Evolutionary conservation across 1,284 basidiomycete species (phyloP), one percentile per base, ranked within the genome.

Genomic region (Ustilago xerochloae): DNA sequence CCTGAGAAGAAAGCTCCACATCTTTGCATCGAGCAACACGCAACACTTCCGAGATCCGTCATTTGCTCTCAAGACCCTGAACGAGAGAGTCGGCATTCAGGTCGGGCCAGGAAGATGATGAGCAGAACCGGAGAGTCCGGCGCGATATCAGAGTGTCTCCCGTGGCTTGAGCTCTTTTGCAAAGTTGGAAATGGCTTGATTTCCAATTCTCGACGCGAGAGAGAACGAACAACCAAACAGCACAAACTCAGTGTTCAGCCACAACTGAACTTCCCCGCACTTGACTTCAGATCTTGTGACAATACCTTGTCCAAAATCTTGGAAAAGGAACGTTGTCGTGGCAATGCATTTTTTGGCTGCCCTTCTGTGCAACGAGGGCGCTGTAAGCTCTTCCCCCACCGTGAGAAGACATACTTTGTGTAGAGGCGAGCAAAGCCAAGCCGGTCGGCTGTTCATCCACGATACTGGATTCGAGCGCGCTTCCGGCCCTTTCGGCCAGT

Each of bases 211-310:
- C 47, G 22, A 24, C 6, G 20, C 20, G 16, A 6, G 38, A 36
- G 15, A 36, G 35, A 12, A 16, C 35, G 35, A 39, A 15, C n/a
- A 30, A 18, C 26, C 33, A 28, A n/a, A 35, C 47, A 49, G 47
- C 47, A 30, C 18, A 9, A 33, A 5, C 22, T 43, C 22, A 20
- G 41, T 43, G 22, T 43, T 28, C 41, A 43, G 47, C 47, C 41
- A 43, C 41, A 43, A 12, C 12, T 30, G 47, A 47, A 28, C 47
- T 49, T 49, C 30, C 47, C 47, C 47, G 47, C 47, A 35, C 30
- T 46, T 16, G 18, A 13, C 13, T 13, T 41, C 38, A 9, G 38
- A 33, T 10, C 32, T 33, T 46, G 43, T 28, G 26, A n/a, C 24
- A 26, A 28, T 28, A 15, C 16, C 18, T 22, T 20, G 18, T 41